Conservation (phyloP, 164 flowering plant species). For the Umbellularia californica region DNA sequence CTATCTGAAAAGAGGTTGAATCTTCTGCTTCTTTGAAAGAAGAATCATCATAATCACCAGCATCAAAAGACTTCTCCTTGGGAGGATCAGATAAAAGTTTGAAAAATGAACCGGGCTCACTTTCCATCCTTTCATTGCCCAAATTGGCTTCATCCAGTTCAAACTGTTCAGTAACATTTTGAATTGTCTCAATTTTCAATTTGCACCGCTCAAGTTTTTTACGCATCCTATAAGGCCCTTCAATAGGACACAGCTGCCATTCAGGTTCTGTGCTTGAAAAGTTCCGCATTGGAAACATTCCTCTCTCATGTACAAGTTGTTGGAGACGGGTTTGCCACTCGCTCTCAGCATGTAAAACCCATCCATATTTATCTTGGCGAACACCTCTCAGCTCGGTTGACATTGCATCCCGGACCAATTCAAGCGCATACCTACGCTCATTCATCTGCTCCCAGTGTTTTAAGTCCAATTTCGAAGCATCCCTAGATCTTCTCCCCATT, state of each 20-base stretch:
- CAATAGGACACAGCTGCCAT: slow-evolving; percentile 99
- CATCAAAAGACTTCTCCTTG: slow-evolving; percentile 37
- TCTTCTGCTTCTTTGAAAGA: slow-evolving; percentile 54
- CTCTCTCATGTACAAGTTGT: slow-evolving; percentile 95
- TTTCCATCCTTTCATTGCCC: slow-evolving; percentile 45
- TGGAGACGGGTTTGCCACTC: slow-evolving; percentile 96
- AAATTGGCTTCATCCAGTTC: slow-evolving; percentile 42
- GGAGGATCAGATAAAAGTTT: slow-evolving; percentile 42
- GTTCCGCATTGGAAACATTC: slow-evolving; percentile 67
- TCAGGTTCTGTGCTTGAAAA: slow-evolving; percentile 58
- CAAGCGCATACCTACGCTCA: slow-evolving; percentile 92
- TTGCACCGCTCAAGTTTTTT: slow-evolving; percentile 90
- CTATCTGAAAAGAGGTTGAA: slow-evolving; percentile 43
- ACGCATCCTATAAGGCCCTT: slow-evolving; percentile 99
- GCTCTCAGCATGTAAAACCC: slow-evolving; percentile 99
- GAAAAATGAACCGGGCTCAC: slow-evolving; percentile 53
- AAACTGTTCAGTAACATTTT: slow-evolving; percentile 51
- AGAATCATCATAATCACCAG: slow-evolving; percentile 49
- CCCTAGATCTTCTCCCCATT: slow-evolving; percentile 67
- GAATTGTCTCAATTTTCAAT: slow-evolving; percentile 64
- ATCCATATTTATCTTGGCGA: slow-evolving; percentile 98
- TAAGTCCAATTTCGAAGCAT: slow-evolving; percentile 54
- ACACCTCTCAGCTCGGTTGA: slow-evolving; percentile 92
- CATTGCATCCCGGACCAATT: slow-evolving; percentile 84
- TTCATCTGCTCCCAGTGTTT: slow-evolving; percentile 86